phyloP scores from a whole-genome alignment of 2,329 filamentous ascomycete species.

The Neofusicoccum kwambonambiense region DNA sequence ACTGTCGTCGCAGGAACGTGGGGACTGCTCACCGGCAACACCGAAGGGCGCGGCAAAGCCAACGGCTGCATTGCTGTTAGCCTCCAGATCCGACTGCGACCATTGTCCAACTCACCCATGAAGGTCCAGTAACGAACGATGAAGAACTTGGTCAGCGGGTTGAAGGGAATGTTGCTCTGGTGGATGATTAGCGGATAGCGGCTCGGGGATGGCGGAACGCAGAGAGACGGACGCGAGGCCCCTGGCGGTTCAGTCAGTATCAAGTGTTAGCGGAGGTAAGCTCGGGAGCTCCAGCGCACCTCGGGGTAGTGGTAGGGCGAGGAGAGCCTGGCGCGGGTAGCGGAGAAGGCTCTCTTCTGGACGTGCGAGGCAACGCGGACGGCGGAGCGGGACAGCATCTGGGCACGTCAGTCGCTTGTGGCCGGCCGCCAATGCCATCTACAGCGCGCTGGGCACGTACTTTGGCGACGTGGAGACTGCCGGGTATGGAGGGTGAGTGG shows the following conservation, averaged over 20 bases:
- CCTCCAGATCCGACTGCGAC: constrained; percentile 16
- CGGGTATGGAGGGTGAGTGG: constrained; percentile 6
- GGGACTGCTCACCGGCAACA: constrained; percentile 59
- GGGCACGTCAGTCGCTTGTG: constrained; percentile 17
- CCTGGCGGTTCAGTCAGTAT: constrained; percentile 4
- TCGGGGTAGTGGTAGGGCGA: constrained; percentile 99
- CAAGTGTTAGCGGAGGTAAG: neutral
- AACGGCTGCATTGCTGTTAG: constrained; percentile 16
- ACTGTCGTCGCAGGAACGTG: neutral
- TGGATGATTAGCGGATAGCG: constrained; percentile 50
- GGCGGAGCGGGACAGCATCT: constrained; percentile 77
- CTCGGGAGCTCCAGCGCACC: constrained; percentile 39
- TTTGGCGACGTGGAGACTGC: constrained; percentile 9
- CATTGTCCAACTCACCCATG: constrained; percentile 56
- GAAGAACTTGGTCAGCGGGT: constrained; percentile 88
- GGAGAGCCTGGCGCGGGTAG: constrained; percentile 78
- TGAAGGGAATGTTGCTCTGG: constrained; percentile 94
- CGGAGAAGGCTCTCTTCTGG: constrained; percentile 90
- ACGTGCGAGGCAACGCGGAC: constrained; percentile 64
- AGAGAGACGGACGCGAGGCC: constrained; percentile 13
- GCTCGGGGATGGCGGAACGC: neutral
- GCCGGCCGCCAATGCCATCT: neutral
- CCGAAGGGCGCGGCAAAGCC: constrained; percentile 38
- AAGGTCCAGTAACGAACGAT: constrained; percentile 78
- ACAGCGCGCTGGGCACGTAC: neutral